Conservation (phyloP, 441 rosid species). For the Bocquillonia castaneifolia region DNA sequence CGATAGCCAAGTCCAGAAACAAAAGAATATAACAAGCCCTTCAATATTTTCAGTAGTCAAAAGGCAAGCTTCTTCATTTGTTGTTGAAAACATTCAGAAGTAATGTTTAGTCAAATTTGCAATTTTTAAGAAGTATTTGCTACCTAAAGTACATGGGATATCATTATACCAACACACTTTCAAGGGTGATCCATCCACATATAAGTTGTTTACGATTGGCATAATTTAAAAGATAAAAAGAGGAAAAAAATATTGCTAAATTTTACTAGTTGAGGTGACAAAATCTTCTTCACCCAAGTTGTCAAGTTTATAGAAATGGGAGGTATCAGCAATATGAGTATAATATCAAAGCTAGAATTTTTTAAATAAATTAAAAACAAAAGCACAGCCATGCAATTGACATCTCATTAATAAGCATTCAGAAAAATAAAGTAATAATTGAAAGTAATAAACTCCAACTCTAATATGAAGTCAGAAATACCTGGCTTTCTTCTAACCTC, state of each 20-base stretch:
- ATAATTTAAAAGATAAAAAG: not conserved
- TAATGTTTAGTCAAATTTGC: not conserved
- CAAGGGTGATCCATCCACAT: not conserved
- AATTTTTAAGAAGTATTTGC: not conserved
- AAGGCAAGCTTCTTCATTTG: not conserved
- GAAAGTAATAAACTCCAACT: conserved; percentile 1
- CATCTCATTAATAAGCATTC: not conserved
- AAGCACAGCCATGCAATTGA: not conserved
- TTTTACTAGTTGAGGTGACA: not conserved
- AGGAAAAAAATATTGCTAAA: too few relatives aligned
- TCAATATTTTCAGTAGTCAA: not conserved
- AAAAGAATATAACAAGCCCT: not conserved
- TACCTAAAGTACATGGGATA: not conserved
- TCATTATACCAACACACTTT: not conserved
- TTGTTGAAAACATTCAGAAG: not conserved
- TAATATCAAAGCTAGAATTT: not conserved
- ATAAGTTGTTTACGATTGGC: not conserved
- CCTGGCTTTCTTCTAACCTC: conserved; percentile 57
- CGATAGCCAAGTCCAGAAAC: not conserved
- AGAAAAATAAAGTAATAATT: not conserved
- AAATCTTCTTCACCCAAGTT: conserved; percentile 7
- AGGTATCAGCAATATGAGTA: not conserved
- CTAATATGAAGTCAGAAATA: conserved; percentile 29
- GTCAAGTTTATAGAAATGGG: not conserved
- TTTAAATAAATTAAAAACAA: not conserved